phyloP scores from a whole-genome alignment of 139 green algal genomes.

The Chlamydomonas schloesseri region DNA sequence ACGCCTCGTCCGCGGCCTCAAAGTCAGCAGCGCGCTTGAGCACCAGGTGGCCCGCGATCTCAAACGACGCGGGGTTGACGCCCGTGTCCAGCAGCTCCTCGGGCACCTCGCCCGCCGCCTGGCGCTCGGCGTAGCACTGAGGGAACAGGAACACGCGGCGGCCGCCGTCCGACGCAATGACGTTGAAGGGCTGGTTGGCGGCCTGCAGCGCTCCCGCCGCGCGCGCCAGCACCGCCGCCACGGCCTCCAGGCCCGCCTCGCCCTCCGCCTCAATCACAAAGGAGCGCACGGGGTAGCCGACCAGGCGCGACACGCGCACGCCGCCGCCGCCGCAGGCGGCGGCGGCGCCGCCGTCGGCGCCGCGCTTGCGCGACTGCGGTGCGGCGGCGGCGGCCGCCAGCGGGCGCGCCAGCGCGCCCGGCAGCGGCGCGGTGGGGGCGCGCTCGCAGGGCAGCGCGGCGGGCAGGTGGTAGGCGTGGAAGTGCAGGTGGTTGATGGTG shows the following conservation, averaged over 20 bases:
- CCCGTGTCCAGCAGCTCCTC: constrained; percentile 71
- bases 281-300: constrained; percentile 88
- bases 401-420: background rate
- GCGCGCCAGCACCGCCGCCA: constrained; percentile 71
- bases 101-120: constrained; percentile 80
- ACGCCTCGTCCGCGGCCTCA: constrained; percentile 55
- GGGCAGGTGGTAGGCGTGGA: constrained; percentile 95
- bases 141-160: constrained; percentile 91
- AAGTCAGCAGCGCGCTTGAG: constrained; percentile 92
- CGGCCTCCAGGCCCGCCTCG: background rate
- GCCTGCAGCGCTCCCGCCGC: constrained; percentile 80
- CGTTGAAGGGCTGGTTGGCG: constrained; percentile 94
- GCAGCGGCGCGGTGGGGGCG: constrained; percentile 74
- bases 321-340: background rate
- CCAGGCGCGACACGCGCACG: constrained; percentile 73
- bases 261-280: constrained; percentile 87
- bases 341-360: background rate
- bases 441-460: constrained; percentile 89
- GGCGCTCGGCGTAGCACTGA: constrained; percentile 85
- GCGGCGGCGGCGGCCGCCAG: background rate
- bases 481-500: constrained; percentile 99
- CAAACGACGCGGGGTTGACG: constrained; percentile 96
- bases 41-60: constrained; percentile 97
- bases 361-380: background rate
- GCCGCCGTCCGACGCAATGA: constrained; percentile 94